Conservation (phyloP, 2,329 filamentous ascomycete species). For the Fusarium sp. region DNA sequence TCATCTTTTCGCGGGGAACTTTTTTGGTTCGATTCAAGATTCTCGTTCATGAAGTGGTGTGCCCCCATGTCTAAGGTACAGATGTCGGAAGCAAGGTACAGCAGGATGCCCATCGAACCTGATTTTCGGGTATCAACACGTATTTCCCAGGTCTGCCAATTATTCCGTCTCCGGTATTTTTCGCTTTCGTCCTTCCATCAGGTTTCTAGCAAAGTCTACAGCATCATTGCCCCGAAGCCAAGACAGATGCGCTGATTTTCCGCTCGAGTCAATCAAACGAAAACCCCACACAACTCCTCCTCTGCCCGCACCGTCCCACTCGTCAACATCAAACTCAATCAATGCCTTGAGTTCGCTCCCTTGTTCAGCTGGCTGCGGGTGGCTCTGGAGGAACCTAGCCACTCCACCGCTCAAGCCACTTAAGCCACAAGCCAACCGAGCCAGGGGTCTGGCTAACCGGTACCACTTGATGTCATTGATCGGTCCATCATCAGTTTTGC, state of each 20-base stretch:
- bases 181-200: constrained; percentile 25
- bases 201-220: constrained; percentile 25
- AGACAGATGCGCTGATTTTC: constrained; percentile 16
- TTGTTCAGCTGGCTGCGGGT: constrained; percentile 43
- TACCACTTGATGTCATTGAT: constrained; percentile 45
- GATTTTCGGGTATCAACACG: not conserved
- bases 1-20: constrained; percentile 35
- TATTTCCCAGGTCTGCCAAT: not conserved
- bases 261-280: constrained; percentile 1
- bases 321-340: constrained; percentile 16
- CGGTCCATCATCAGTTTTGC: constrained; percentile 32
- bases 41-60: constrained; percentile 16
- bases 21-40: constrained; percentile 25
- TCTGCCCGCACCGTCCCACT: constrained; percentile 22
- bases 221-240: constrained; percentile 6
- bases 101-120: constrained; percentile 1
- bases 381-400: constrained; percentile 34
- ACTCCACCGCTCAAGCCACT: constrained; percentile 31
- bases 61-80: constrained; percentile 29
- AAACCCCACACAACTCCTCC: constrained; percentile 24
- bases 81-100: not conserved
- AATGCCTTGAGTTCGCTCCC: constrained; percentile 17
- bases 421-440: constrained; percentile 37
- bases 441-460: constrained; percentile 28
- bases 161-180: constrained; percentile 1